phyloP scores from a whole-genome alignment of 306 rosid species.

The Abrus pulchellus region DNA sequence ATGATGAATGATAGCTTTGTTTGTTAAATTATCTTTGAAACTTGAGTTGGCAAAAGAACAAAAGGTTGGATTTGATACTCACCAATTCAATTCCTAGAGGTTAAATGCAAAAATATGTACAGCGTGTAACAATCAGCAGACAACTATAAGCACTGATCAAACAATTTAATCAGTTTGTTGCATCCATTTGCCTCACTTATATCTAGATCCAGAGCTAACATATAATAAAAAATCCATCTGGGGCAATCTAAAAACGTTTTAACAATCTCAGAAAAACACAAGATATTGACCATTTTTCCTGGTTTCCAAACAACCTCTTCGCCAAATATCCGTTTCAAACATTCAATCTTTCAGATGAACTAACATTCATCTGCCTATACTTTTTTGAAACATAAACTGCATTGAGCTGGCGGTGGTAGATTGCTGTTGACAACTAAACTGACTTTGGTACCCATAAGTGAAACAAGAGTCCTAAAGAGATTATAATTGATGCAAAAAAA shows the following conservation, averaged over 20 bases:
- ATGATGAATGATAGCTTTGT: background rate
- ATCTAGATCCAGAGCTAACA: background rate
- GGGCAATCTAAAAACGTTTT: background rate
- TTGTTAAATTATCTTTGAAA: background rate
- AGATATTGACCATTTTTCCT: slow-evolving; percentile 7
- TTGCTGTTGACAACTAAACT: background rate
- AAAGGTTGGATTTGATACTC: background rate
- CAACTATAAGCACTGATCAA: background rate
- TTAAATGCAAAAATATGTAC: background rate
- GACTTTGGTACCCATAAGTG: background rate
- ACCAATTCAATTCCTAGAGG: slow-evolving; percentile 18
- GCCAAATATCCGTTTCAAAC: background rate
- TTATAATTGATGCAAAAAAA: background rate
- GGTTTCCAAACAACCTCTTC: slow-evolving; percentile 31
- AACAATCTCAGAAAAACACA: slow-evolving; percentile 13
- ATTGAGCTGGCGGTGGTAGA: background rate
- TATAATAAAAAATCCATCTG: background rate
- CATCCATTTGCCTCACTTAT: slow-evolving; percentile 1
- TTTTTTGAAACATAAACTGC: background rate
- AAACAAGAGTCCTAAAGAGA: background rate
- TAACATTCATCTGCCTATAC: slow-evolving; percentile 1
- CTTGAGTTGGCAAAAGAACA: background rate
- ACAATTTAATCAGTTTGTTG: background rate
- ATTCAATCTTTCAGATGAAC: background rate
- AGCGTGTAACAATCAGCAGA: background rate